Base-by-base conservation (phyloP, 2,329 filamentous ascomycete species). In the Aspergillus pseudoterreus region DNA sequence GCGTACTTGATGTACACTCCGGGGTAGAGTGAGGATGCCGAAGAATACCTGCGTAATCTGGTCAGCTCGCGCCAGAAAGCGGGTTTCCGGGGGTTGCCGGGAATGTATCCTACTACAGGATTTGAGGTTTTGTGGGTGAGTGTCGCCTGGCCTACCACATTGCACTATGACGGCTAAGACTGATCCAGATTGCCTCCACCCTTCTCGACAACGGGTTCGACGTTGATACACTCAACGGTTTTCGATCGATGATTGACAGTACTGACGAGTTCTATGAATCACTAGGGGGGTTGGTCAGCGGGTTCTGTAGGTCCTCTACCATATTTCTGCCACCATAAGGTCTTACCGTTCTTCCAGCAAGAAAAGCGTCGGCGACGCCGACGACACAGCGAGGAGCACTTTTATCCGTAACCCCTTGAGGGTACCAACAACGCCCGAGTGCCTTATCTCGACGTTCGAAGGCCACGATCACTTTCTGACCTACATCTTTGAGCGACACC, bases 1-100 rank as follows among this genome's bases (percentile, higher is more conserved):
- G 71, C 67, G 21, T 71, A 70, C 49, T 49, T 73, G 6, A 71
- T 72, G 55, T 49, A 68, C 33, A 48, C 55, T 4, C 55, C 57
- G 1, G 17, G 43, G 2, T 72, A 70, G 70, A 65, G 71, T 53
- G 49, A 61, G 6, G 63, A 69, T 12, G 61, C 66, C 1, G 69
- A 72, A 45, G 51, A 21, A 3, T 72, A 69, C 52, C 58, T 73
- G 4, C 57, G 55, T 3, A 41, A 51, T 19, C 62, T 63, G 1
- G 41, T 61, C 6, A 35, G 39, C 22, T 14, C 33, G 32, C 56
- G 56, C 1, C 54, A 45, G 4, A 64, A 63, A 1, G 50, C 45
- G 10, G 39, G 43, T 6, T 47, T 35, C 3, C 52, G 55, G 22
- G 57, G 57, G 30, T 57, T 67, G 3, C 63, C 64, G 1, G 63